phyloP scores from a whole-genome alignment of 257 asterid species.

The Fraxinus americana region DNA sequence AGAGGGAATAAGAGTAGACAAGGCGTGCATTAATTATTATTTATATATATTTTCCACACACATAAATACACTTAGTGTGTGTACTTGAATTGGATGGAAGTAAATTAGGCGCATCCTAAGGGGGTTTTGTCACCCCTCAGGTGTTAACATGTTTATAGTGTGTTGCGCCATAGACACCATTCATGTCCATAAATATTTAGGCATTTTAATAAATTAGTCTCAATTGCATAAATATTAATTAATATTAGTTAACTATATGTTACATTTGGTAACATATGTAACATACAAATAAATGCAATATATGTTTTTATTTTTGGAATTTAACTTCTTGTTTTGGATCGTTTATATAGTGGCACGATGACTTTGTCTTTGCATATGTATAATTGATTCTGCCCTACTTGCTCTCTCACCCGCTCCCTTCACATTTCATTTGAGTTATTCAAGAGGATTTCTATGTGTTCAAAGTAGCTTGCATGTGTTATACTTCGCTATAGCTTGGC shows the following conservation, averaged over 20 bases:
- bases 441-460: neutral
- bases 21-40: constrained; percentile 23
- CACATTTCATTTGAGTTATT: neutral
- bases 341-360: too few species aligned
- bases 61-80: too few species aligned
- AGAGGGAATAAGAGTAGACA: constrained; percentile 6
- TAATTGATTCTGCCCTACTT: constrained; percentile 8
- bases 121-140: constrained; percentile 9
- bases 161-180: too few species aligned
- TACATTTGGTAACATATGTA: too few species aligned
- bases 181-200: too few species aligned
- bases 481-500: too few species aligned
- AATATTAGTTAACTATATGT: too few species aligned
- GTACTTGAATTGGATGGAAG: constrained; percentile 17
- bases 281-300: too few species aligned
- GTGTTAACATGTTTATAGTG: too few species aligned
- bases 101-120: constrained; percentile 29
- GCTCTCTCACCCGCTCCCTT: neutral
- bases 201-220: too few species aligned
- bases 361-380: constrained; percentile 30
- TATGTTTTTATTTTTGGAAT: neutral
- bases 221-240: too few species aligned
- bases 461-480: too few species aligned
- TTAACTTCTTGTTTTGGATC: constrained; percentile 28
- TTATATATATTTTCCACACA: constrained; percentile 1